Base-by-base conservation (phyloP, 2,329 filamentous ascomycete species). In the Beauveria asiatica region DNA sequence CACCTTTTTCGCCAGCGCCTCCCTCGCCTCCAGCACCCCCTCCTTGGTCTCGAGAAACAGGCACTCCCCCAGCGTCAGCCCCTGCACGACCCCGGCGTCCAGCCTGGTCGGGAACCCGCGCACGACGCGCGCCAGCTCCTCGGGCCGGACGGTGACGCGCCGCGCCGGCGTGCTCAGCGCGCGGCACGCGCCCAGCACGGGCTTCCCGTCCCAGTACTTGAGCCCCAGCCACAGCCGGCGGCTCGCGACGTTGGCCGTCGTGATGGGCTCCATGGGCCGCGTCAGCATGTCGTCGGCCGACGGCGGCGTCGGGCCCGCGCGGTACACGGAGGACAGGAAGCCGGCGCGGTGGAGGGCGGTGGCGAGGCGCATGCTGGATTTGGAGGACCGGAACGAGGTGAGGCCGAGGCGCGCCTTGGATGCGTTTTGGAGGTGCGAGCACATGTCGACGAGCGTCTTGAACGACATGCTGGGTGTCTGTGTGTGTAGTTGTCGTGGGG, bases 371-470 rank as follows among this genome's bases (percentile, higher is more conserved):
- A 95, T 85, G 78, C 94, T 92, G 71, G 92, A 84, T 66, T 92
- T 92, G 54, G 84, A 87, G 76, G 88, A 87, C 50, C 87, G 85
- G 64, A 96, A 82, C 8, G 90, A 95, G 37, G 92, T 96, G 55
- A 96, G 80, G 66, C 88, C 89, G 0, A 97, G 84, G 1, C 88
- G 86, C n/a, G 89, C 90, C 69, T 86, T 86, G 60, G 88, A 88
- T 66, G 89, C 90, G 79, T 97, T 97, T 74, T 94, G 90, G 61
- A 97, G 81, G 78, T 96, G 92, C 66, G 91, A 92, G 81, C 90
- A 95, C 76, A 92, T 85, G 78, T 93, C 79, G 68, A 85, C 82
- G 65, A 96, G 82, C 74, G 87, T 84, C 70, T 83, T 79, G 75
- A 96, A 82, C 68, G 73, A 75, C 73, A 75, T 75, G 64, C 51